These are phyloP conservation scores for Penicillium diatomitis DNA, from an alignment of 495 filamentous ascomycete genomes.

Conservation along the genomic window DNA sequence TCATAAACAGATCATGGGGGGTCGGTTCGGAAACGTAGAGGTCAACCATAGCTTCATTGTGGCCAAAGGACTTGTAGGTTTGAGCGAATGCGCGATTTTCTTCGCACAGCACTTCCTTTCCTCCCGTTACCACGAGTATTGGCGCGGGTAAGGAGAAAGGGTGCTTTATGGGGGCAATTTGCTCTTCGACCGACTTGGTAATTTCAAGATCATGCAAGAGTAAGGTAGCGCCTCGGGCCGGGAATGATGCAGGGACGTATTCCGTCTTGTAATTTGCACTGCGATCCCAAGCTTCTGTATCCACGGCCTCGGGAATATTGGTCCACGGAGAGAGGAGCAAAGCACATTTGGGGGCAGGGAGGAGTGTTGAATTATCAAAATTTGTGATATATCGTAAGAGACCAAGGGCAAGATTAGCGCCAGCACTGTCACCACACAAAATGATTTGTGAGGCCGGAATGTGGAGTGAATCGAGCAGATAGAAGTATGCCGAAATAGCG, in stretches of 20 bases:
- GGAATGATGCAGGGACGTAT: conserved; percentile 23
- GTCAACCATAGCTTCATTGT: conserved; percentile 16
- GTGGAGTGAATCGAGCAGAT: conserved; percentile 22
- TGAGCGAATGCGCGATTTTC: conserved; percentile 24
- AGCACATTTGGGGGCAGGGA: conserved; percentile 14
- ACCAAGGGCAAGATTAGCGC: conserved; percentile 29
- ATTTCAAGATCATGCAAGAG: conserved; percentile 16
- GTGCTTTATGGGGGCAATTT: conserved; percentile 22
- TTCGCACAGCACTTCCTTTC: conserved; percentile 29
- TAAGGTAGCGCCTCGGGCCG: conserved; percentile 23
- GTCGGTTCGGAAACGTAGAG: conserved; percentile 21
- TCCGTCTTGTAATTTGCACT: conserved; percentile 29
- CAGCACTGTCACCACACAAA: conserved; percentile 37
- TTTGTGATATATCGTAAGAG: conserved; percentile 25
- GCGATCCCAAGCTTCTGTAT: conserved; percentile 4
- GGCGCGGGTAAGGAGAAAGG: conserved; percentile 30
- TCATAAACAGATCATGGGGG: conserved; percentile 32
- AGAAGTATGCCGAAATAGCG: conserved; percentile 30
- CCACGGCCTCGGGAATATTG: conserved; percentile 8
- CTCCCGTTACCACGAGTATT: conserved; percentile 27
- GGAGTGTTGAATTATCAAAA: conserved; percentile 1
- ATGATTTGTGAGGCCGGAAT: conserved; percentile 28
- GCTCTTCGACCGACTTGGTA: conserved; percentile 12
- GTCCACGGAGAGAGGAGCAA: conserved; percentile 35
- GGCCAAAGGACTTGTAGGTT: conserved; percentile 13